These are phyloP conservation scores for Vinca minor DNA, from an alignment of 257 asterid species.

Conservation along the genomic window DNA sequence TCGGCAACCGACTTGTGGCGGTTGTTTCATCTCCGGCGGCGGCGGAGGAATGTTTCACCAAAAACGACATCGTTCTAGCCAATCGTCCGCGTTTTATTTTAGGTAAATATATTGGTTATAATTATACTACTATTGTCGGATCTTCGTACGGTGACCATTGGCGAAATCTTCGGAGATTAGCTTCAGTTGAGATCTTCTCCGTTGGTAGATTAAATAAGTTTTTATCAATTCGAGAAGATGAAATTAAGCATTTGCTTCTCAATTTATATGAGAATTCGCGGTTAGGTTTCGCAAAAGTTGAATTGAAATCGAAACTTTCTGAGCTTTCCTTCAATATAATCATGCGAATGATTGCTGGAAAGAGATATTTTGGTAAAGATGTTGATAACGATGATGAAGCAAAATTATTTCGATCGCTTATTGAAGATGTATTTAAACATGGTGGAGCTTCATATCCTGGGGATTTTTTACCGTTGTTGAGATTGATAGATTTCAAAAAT, in stretches of 20 bases:
- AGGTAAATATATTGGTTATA: constrained; percentile 26
- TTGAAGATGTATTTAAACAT: constrained; percentile 5
- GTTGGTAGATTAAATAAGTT: constrained; percentile 20
- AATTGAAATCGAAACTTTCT: constrained; percentile 20
- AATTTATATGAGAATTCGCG: constrained; percentile 4
- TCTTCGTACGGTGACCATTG: constrained; percentile 31
- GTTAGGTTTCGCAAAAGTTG: constrained; percentile 11
- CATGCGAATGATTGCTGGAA: constrained; percentile 33
- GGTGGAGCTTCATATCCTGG: constrained; percentile 18
- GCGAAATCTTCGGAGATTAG: constrained; percentile 31
- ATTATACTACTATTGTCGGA: constrained; percentile 14
- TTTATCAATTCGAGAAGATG: constrained; percentile 21
- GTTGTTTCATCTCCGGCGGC: constrained; percentile 30
- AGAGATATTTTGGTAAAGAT: constrained; percentile 18
- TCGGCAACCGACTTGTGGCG: constrained; percentile 31
- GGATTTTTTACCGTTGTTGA: constrained; percentile 26
- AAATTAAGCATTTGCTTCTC: constrained; percentile 12
- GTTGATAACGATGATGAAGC: constrained; percentile 21
- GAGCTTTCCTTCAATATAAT: constrained; percentile 25
- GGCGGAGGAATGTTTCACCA: constrained; percentile 37
- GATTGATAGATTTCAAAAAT: constrained; percentile 33
- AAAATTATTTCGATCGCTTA: constrained; percentile 17
- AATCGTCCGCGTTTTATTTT: constrained; percentile 22
- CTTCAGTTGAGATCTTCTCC: constrained; percentile 25
- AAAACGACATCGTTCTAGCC: constrained; percentile 27